Evolutionary conservation across 345 rosid species (phyloP).

Genomic region (Salix brachista): DNA sequence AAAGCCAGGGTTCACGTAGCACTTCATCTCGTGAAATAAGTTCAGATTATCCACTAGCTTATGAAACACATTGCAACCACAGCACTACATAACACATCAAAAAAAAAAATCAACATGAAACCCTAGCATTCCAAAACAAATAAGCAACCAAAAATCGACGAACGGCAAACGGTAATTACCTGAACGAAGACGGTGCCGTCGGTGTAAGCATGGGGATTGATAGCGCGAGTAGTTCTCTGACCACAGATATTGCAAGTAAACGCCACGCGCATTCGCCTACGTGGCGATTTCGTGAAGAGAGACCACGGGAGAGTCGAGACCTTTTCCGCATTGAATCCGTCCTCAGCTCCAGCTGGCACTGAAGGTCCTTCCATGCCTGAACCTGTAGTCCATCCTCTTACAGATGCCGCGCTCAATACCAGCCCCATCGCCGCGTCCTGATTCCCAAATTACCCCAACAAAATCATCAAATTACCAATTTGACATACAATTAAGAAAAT

Average conservation of each 20-base stretch:
- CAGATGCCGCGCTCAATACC: conserved; percentile 74
- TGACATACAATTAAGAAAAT: background rate
- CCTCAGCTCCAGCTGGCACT: conserved; percentile 52
- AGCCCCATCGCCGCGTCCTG: conserved; percentile 89
- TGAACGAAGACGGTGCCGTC: conserved; percentile 94
- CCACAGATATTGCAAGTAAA: conserved; percentile 88
- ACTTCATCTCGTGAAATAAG: conserved; percentile 88
- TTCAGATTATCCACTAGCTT: conserved; percentile 91
- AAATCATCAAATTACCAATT: background rate
- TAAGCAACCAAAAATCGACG: background rate
- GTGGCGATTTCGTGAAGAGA: conserved; percentile 84
- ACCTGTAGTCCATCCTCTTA: conserved; percentile 89
- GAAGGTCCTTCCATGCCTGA: conserved; percentile 96
- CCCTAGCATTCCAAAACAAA: background rate
- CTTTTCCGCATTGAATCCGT: conserved; percentile 39
- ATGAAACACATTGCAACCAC: conserved; percentile 90
- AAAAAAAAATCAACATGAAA: background rate
- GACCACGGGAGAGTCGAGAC: conserved; percentile 89
- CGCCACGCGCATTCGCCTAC: conserved; percentile 88
- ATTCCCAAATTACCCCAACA: background rate
- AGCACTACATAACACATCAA: conserved; percentile 48
- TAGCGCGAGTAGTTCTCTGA: conserved; percentile 89
- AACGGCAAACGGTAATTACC: conserved; percentile 27
- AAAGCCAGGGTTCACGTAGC: conserved; percentile 63
- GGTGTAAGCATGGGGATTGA: conserved; percentile 85